phyloP scores from a whole-genome alignment of 805 yeast species.

The Cyberlindnera mississippiensis region DNA sequence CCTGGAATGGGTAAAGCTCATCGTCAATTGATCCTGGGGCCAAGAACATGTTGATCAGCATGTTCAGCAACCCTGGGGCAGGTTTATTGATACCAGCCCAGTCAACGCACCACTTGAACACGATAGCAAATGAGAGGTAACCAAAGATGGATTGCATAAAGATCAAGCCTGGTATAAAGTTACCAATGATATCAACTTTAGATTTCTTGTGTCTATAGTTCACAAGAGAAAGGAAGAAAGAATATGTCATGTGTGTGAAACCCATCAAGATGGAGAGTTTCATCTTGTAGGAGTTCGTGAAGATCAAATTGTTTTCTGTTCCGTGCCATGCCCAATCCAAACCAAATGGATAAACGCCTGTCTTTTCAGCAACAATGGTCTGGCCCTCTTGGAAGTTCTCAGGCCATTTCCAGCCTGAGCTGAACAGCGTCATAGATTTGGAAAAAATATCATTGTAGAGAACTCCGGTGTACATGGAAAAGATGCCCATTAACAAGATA shows the following conservation, averaged over 20 bases:
- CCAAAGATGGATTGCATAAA: constrained; percentile 98
- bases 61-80: constrained; percentile 92
- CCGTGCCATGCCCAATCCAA: constrained; percentile 97
- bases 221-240: constrained; percentile 78
- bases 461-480: constrained; percentile 93
- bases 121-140: constrained; percentile 77
- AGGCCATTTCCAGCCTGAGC: constrained; percentile 95
- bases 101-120: constrained; percentile 93
- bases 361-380: constrained; percentile 57
- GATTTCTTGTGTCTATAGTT: constrained; percentile 71
- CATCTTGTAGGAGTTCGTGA: constrained; percentile 96
- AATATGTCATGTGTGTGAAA: constrained; percentile 89
- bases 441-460: constrained; percentile 93
- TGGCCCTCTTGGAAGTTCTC: constrained; percentile 57
- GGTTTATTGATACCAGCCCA: constrained; percentile 75
- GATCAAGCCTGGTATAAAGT: constrained; percentile 88
- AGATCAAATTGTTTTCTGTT: constrained; percentile 86
- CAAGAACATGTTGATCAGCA: constrained; percentile 93
- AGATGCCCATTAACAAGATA: constrained; percentile 84
- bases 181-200: constrained; percentile 80
- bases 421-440: constrained; percentile 80
- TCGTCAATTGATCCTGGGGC: constrained; percentile 89
- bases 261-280: constrained; percentile 94
- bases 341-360: constrained; percentile 78
- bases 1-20: constrained; percentile 76